Evolutionary conservation across 2,329 filamentous ascomycete species (phyloP), one percentile per base, ranked within the genome.

Genomic region (Colletotrichum trifolii): DNA sequence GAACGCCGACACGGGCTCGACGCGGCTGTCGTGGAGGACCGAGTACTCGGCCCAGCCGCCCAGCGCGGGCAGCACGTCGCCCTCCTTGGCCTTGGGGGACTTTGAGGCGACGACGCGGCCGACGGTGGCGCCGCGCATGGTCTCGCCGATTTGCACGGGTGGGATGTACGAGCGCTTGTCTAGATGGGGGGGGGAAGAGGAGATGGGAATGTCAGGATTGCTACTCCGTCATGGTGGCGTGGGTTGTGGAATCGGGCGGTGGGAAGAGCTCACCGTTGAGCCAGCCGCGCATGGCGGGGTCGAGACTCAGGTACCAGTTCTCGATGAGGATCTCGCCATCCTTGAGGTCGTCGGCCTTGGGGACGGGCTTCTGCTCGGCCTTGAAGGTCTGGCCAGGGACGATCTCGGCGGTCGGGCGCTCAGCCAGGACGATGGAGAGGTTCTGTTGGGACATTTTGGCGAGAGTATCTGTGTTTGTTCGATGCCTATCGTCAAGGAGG

Each of bases 281-380:
- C 89, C 89, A 92, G 64, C 87, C 87, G 70, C 91, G 85, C 90
- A 92, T 92, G n/a, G 90, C 89, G 1, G 91, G 90, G 76, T 93
- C 91, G 43, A 93, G 81, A 9, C 87, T 89, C 48, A 92, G 81
- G 72, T 92, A 92, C 65, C 90, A 76, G 1, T 76, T 74, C 74
- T 87, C 84, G 48, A 87, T 76, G 54, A 93, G 82, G 60, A 92
- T 81, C 72, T 92, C 79, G 69, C 89, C 89, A 80, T 88, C 84
- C 73, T 89, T 83, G 46, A 91, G 81, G 66, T 85, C 81, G 38
- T 77, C 77, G 17, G 81, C 79, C 8, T 82, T 77, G 70, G 85
- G 85, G 4, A 85, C 80, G 2, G 85, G 79, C 1, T 80, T 76
- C 50, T 78, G 80, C 71, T 87, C 82, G 40, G 83, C 71, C 43